Conservation (phyloP, 768 basidiomycete genomes). For the Galerina marginata region DNA sequence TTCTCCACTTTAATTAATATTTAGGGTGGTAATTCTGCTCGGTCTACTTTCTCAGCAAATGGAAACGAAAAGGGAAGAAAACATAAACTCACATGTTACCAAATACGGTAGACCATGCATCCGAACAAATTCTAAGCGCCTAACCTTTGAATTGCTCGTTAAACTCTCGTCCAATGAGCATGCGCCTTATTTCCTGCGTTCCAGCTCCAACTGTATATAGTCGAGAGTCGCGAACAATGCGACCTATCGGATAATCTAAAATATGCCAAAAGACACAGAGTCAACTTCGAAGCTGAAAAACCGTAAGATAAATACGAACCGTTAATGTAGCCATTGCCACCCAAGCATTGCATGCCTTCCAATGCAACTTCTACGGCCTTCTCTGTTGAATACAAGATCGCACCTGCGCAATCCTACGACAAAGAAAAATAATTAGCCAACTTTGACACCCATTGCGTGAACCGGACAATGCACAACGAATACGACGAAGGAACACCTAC, state of each 20-base stretch:
- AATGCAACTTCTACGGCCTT: constrained; percentile 89
- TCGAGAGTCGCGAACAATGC: constrained; percentile 85
- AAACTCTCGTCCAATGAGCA: constrained; percentile 94
- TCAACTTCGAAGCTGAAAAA: neutral
- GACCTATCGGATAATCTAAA: constrained; percentile 87
- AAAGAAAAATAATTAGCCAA: constrained; percentile 5
- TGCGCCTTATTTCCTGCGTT: constrained; percentile 92
- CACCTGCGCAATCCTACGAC: constrained; percentile 89
- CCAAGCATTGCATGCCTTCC: constrained; percentile 92
- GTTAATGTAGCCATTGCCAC: constrained; percentile 96
- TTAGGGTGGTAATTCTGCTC: neutral
- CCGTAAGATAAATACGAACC: constrained; percentile 46
- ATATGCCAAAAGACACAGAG: constrained; percentile 8
- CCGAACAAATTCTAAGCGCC: neutral
- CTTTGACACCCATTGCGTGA: neutral
- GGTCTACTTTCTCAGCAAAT: neutral
- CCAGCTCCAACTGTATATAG: constrained; percentile 96
- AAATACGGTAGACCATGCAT: neutral
- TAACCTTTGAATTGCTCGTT: constrained; percentile 63
- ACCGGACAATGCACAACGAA: neutral
- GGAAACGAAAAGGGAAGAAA: neutral
- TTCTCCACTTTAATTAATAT: constrained; percentile 1
- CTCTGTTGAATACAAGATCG: constrained; percentile 92
- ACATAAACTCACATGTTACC: neutral
- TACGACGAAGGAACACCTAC: constrained; percentile 46